Conservation (phyloP, 768 basidiomycete genomes). For the Paxillus rubicundulus region DNA sequence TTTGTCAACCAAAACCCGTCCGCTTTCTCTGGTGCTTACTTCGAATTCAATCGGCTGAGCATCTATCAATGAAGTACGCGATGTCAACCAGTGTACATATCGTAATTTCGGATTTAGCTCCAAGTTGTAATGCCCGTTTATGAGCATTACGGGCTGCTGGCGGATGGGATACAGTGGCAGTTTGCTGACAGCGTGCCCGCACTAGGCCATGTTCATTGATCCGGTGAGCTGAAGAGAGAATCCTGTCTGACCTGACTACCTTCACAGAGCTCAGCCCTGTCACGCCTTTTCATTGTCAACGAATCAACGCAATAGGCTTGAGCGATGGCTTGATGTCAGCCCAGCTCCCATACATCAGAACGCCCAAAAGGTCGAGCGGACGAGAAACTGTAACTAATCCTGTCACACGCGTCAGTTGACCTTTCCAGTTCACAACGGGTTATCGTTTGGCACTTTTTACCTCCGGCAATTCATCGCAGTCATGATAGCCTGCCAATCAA, state of each 20-base stretch:
- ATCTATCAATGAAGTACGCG: slow-evolving; percentile 27
- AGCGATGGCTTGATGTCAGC: neutral
- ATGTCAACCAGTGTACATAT: neutral
- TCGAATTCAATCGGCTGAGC: slow-evolving; percentile 34
- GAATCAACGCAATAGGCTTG: neutral
- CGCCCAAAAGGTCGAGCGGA: neutral
- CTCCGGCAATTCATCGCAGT: neutral
- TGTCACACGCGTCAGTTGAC: neutral
- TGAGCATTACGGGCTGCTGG: neutral
- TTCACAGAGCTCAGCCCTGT: neutral
- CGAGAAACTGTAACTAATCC: no score
- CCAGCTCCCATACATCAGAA: neutral
- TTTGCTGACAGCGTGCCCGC: neutral
- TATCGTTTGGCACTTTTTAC: neutral
- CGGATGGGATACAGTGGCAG: neutral
- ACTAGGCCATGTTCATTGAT: neutral
- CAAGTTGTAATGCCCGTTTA: neutral
- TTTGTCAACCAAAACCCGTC: slow-evolving; percentile 34
- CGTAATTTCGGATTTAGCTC: neutral
- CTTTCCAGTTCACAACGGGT: neutral
- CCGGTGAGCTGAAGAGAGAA: neutral
- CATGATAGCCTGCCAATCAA: neutral
- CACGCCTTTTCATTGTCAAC: neutral
- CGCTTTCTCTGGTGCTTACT: slow-evolving; percentile 39
- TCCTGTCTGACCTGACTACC: neutral